These are phyloP conservation scores for Phaseolus lunatus DNA, from an alignment of 306 rosid genomes.

Conservation along the genomic window DNA sequence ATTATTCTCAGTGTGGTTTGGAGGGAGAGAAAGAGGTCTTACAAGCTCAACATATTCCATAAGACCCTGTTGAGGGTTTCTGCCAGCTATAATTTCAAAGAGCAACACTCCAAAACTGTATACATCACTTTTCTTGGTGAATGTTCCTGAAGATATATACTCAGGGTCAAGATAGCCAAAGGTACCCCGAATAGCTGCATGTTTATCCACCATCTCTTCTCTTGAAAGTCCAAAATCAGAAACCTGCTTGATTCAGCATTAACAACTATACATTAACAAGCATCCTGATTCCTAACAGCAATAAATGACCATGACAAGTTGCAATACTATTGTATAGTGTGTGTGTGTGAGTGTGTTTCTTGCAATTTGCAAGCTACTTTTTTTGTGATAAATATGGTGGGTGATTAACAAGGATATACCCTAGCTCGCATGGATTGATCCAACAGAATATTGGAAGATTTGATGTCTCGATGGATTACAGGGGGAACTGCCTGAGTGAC, in stretches of 20 bases:
- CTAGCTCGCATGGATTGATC: conserved; percentile 84
- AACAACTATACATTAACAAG: conserved; percentile 1
- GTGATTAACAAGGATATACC: conserved; percentile 52
- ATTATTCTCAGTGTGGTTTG: neutral
- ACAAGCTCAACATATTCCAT: conserved; percentile 88
- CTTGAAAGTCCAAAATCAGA: conserved; percentile 92
- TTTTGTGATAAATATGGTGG: neutral
- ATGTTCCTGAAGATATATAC: conserved; percentile 72
- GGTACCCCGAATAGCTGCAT: conserved; percentile 76
- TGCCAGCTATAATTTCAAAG: conserved; percentile 80
- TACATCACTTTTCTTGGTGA: conserved; percentile 89
- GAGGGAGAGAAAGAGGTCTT: conserved; percentile 50
- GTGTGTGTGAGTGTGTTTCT: neutral
- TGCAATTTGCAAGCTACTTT: neutral
- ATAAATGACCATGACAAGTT: neutral
- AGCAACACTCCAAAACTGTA: conserved; percentile 89
- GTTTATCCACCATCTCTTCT: conserved; percentile 79
- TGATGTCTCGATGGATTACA: conserved; percentile 81
- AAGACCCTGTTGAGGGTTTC: conserved; percentile 88
- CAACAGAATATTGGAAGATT: conserved; percentile 77
- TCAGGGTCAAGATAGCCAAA: conserved; percentile 88
- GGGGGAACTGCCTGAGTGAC: conserved; percentile 81
- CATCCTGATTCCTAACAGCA: conserved; percentile 5
- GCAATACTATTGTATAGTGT: neutral
- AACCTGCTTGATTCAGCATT: conserved; percentile 61